Evolutionary conservation across 2,329 filamentous ascomycete species (phyloP), one percentile per base, ranked within the genome.

Genomic region (Periconia macrospinosa): DNA sequence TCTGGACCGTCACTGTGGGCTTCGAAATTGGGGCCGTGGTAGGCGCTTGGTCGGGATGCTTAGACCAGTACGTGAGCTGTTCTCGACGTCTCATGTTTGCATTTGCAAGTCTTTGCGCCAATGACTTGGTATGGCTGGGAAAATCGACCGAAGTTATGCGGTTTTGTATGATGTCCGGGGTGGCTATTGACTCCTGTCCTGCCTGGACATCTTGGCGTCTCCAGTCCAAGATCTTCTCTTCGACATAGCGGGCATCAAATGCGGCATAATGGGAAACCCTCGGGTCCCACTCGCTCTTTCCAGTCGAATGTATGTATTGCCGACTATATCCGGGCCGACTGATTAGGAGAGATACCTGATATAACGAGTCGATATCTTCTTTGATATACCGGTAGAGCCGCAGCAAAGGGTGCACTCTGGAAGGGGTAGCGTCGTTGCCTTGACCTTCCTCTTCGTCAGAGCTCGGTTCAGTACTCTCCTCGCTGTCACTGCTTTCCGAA

Each of bases 11-110:
- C 30, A 30, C 33, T 9, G 19, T 47, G 15, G 45, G 30, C 3
- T 14, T 20, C 8, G 20, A n/a, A 33, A 35, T 47, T 10, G 18
- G n/a, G 3, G 15, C 17, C 14, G 18, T n/a, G 9, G n/a, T 23
- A 7, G 45, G 45, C 10, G 45, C 17, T 18, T 47, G 23, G 19
- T 51, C 48, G 9, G 52, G 52, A 41, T 51, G 47, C 14, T 23
- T 19, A 2, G 30, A 42, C 52, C 52, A 55, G 40, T 55, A 48
- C 9, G 42, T 23, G 8, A 55, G 43, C 44, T 55, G 52, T 30
- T 51, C 48, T 5, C 52, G 42, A 33, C 48, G 47, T 43, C 17
- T 43, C 9, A 47, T 55, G 27, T 55, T 51, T 40, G 52, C 42
- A 30, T 19, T 47, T 10, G 52, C 47, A 3, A 55, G 18, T 30